Conservation (phyloP, 129 eudicot genomes). For the Flaveria brownii region DNA sequence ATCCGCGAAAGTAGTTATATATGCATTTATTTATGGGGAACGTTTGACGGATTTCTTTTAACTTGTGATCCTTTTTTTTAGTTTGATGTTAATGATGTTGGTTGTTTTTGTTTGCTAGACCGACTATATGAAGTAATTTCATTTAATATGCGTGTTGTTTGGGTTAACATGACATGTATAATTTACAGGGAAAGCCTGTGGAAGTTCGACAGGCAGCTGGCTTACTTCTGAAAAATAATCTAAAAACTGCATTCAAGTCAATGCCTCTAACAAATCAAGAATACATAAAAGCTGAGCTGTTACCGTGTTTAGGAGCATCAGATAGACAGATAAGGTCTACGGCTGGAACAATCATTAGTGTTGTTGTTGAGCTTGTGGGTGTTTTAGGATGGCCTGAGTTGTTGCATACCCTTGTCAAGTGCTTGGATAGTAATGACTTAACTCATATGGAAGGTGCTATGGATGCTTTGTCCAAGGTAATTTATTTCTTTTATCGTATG, state of each 20-base stretch:
- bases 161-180: slow-evolving; percentile 4
- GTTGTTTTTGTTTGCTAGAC: slow-evolving; percentile 20
- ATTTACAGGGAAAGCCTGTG: slow-evolving; percentile 68
- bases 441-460: slow-evolving; percentile 97
- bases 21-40: slow-evolving; percentile 1
- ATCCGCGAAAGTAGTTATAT: background rate
- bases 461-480: slow-evolving; percentile 99
- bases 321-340: slow-evolving; percentile 87
- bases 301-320: slow-evolving; percentile 82
- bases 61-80: background rate
- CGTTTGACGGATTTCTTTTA: background rate
- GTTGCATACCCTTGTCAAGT: slow-evolving; percentile 73
- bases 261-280: slow-evolving; percentile 84
- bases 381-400: slow-evolving; percentile 88
- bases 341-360: slow-evolving; percentile 84
- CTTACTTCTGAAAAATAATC: slow-evolving; percentile 84
- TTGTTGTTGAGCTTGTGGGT: slow-evolving; percentile 78
- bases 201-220: slow-evolving; percentile 98
- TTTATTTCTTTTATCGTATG: background rate
- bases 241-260: slow-evolving; percentile 54
- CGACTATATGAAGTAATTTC: background rate
- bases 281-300: slow-evolving; percentile 75
- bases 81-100: slow-evolving; percentile 10
- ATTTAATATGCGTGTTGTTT: slow-evolving; percentile 25
- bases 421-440: slow-evolving; percentile 76